These are phyloP conservation scores for Withania somnifera DNA, from an alignment of 305 asterid species.

Conservation along the genomic window DNA sequence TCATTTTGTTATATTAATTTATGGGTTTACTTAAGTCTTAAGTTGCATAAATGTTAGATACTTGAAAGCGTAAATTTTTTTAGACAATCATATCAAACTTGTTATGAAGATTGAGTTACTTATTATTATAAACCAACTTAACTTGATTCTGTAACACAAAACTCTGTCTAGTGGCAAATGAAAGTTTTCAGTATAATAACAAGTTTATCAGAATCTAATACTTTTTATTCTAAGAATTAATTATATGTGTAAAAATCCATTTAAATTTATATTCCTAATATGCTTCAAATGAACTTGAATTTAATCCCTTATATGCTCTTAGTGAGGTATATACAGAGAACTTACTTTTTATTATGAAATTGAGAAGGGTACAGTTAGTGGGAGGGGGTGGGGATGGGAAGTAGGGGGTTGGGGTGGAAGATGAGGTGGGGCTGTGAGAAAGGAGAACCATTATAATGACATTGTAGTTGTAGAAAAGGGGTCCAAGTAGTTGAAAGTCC, in stretches of 20 bases:
- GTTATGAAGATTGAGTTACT: not conserved
- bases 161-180: too few species aligned
- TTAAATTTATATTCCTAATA: not conserved
- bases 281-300: too few species aligned
- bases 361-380: not conserved
- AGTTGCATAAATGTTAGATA: not conserved
- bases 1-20: not conserved
- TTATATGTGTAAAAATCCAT: not conserved
- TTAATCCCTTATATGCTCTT: too few species aligned
- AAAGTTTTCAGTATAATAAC: not conserved
- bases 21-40: not conserved
- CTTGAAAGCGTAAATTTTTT: not conserved
- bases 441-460: not conserved
- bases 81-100: not conserved
- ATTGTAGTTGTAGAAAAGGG: constrained; percentile 12
- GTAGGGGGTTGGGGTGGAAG: not conserved
- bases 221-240: not conserved
- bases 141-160: not conserved
- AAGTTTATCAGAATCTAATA: not conserved
- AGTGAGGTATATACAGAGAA: not conserved
- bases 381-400: not conserved
- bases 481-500: constrained; percentile 39
- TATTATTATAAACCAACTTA: too few species aligned
- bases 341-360: not conserved
- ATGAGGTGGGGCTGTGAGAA: not conserved